Evolutionary conservation across 2,329 filamentous ascomycete species (phyloP).

Genomic region (Fusarium newnesense): DNA sequence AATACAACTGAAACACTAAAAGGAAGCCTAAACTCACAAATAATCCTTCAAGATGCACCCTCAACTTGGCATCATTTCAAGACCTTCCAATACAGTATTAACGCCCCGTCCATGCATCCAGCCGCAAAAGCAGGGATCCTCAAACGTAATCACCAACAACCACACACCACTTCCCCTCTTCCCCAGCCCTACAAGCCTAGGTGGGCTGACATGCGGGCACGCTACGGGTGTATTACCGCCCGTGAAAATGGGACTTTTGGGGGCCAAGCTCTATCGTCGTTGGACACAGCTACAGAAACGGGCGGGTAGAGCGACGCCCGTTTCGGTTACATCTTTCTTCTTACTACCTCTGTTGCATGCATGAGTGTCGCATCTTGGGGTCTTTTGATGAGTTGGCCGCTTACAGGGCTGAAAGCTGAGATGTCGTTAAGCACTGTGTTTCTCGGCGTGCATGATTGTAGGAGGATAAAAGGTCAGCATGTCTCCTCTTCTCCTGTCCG

Average conservation of each 20-base stretch:
- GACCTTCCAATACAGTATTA: constrained; percentile 7
- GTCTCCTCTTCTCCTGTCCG: not conserved
- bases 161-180: not conserved
- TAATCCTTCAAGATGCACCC: not conserved
- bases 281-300: not conserved
- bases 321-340: constrained; percentile 7
- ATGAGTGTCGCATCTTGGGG: not conserved
- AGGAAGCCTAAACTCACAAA: not conserved
- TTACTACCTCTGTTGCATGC: not conserved
- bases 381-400: constrained; percentile 19
- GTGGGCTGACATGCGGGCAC: constrained; percentile 24
- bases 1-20: not conserved
- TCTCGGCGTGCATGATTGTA: not conserved
- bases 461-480: constrained; percentile 19
- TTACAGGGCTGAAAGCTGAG: constrained; percentile 15
- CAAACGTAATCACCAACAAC: constrained; percentile 6
- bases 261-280: constrained; percentile 16
- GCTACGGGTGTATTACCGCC: not conserved
- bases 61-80: not conserved
- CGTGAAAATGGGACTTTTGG: constrained; percentile 14
- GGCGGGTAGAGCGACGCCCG: not conserved
- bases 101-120: constrained; percentile 17
- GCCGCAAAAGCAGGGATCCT: constrained; percentile 12
- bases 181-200: constrained; percentile 29
- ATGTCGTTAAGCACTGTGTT: not conserved